These are phyloP conservation scores for Limnanthes douglasii DNA, from an alignment of 345 rosid genomes.

Conservation along the genomic window DNA sequence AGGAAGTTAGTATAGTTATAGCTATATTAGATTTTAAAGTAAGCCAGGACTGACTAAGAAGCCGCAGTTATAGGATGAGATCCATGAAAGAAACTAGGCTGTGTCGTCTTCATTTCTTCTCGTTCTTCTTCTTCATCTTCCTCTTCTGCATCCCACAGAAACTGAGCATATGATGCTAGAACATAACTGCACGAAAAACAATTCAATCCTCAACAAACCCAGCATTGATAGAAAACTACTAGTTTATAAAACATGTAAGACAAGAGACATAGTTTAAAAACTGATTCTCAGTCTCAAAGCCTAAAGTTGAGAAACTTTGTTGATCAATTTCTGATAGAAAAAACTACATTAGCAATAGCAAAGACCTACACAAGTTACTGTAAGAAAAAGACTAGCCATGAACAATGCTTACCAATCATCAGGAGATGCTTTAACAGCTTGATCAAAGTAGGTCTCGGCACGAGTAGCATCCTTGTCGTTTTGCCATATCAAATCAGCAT, in stretches of 20 bases:
- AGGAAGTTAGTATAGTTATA: constrained; percentile 19
- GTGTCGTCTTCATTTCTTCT: constrained; percentile 12
- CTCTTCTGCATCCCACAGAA: constrained; percentile 85
- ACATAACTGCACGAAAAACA: constrained; percentile 38
- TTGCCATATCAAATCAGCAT: constrained; percentile 71
- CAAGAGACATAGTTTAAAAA: background rate
- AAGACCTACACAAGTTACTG: background rate
- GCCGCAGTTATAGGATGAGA: constrained; percentile 38
- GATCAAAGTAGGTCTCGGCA: constrained; percentile 63
- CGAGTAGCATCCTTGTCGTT: constrained; percentile 49
- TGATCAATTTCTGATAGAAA: background rate
- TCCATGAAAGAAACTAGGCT: constrained; percentile 21
- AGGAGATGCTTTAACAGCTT: constrained; percentile 73
- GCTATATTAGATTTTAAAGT: constrained; percentile 12
- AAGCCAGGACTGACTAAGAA: constrained; percentile 16
- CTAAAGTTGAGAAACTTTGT: background rate
- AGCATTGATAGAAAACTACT: background rate
- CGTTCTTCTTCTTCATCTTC: constrained; percentile 36
- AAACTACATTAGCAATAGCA: no score
- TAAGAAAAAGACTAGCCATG: background rate
- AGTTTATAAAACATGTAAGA: background rate
- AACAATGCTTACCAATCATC: constrained; percentile 49
- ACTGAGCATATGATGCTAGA: constrained; percentile 77
- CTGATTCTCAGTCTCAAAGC: background rate
- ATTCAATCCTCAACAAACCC: background rate